A percentile compares a stretch with the other conserved stretches of the same genome.
phyloP scores from a whole-genome alignment of 345 rosid genomes.

The Gossypium turneri region DNA sequence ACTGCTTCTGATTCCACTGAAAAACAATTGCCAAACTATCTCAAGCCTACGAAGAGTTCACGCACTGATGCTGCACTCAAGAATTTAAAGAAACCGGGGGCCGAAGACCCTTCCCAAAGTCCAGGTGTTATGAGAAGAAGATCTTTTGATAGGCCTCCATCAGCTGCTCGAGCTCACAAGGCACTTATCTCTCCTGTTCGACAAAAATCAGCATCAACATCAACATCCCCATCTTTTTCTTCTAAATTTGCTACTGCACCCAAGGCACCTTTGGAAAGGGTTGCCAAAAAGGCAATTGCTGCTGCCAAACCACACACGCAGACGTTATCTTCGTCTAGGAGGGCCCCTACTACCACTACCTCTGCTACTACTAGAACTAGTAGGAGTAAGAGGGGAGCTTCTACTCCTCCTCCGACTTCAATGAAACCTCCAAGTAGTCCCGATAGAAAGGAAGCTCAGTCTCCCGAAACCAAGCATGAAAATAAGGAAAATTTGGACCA shows the following conservation, averaged over 20 bases:
- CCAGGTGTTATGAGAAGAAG: constrained; percentile 52
- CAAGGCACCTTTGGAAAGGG: constrained; percentile 29
- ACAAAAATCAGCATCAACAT: constrained; percentile 25
- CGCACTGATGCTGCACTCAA: constrained; percentile 34
- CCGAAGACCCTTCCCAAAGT: constrained; percentile 30
- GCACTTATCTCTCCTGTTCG: constrained; percentile 41
- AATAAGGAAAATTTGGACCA: constrained; percentile 18
- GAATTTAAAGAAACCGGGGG: constrained; percentile 31
- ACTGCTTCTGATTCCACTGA: constrained; percentile 21
- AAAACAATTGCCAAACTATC: constrained; percentile 47
- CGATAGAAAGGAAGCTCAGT: constrained; percentile 17
- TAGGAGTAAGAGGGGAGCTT: constrained; percentile 14
- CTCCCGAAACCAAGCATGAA: constrained; percentile 26
- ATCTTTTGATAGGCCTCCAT: constrained; percentile 70
- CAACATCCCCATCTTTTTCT: constrained; percentile 31
- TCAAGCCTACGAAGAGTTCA: constrained; percentile 61
- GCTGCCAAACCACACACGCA: constrained; percentile 28
- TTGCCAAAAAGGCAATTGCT: constrained; percentile 29
- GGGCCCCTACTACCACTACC: constrained; percentile 14
- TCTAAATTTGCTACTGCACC: constrained; percentile 13
- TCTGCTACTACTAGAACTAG: not conserved
- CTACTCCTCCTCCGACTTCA: constrained; percentile 1
- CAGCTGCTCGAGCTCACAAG: constrained; percentile 38
- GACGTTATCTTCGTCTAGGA: constrained; percentile 12
- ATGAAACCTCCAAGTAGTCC: constrained; percentile 11